These are phyloP conservation scores for Cladosporium colombiae DNA, from an alignment of 2,329 filamentous ascomycete species.

Conservation along the genomic window DNA sequence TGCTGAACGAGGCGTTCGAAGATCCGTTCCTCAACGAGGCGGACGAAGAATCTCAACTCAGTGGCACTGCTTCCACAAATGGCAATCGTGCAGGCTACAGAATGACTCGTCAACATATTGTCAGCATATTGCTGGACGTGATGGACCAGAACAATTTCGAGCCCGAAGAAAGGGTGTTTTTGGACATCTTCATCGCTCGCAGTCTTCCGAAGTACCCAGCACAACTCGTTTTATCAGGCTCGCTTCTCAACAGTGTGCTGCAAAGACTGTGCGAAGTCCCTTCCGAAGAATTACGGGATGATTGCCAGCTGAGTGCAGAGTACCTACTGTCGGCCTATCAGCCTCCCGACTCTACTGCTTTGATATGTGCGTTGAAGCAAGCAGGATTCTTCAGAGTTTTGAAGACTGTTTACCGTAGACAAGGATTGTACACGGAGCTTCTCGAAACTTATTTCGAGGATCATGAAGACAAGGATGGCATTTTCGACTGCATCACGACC, in stretches of 20 bases:
- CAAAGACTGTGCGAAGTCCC: conserved; percentile 83
- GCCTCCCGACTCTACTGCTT: conserved; percentile 72
- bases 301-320: conserved; percentile 95
- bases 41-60: conserved; percentile 54
- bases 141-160: conserved; percentile 79
- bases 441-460: conserved; percentile 85
- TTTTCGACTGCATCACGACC: conserved; percentile 78
- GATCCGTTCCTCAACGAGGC: conserved; percentile 80
- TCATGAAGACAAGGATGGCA: conserved; percentile 67
- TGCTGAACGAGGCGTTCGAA: conserved; percentile 95
- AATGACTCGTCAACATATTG: conserved; percentile 85
- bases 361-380: conserved; percentile 75
- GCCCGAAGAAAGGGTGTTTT: conserved; percentile 81
- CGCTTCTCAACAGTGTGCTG: conserved; percentile 78
- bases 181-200: conserved; percentile 97
- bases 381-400: conserved; percentile 89
- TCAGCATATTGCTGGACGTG: conserved; percentile 86
- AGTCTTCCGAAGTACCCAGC: conserved; percentile 97
- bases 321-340: conserved; percentile 93
- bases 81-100: conserved; percentile 34
- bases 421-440: conserved; percentile 77
- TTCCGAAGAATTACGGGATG: conserved; percentile 76
- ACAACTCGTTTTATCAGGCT: conserved; percentile 87
- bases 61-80: conserved; percentile 31
- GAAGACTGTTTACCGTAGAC: conserved; percentile 80